These are phyloP conservation scores for Helenozyma rhizophorensis DNA, from an alignment of 805 yeast species.

Conservation along the genomic window DNA sequence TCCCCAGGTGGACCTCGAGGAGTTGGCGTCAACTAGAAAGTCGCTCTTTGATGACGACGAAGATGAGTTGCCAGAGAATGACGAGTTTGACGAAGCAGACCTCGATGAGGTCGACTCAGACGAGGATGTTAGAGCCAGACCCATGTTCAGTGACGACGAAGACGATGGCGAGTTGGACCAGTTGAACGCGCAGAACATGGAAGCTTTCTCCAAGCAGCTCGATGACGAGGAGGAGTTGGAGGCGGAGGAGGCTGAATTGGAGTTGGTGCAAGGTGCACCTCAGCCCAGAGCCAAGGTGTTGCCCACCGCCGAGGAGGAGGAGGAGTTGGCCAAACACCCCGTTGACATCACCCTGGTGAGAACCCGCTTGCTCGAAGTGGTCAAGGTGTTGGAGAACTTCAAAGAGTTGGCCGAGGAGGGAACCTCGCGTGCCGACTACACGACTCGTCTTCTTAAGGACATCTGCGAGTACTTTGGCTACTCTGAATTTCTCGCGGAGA, in stretches of 20 bases:
- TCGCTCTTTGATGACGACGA: slow-evolving; percentile 75
- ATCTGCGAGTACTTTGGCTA: slow-evolving; percentile 94
- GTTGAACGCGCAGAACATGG: slow-evolving; percentile 79
- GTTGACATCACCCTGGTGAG: slow-evolving; percentile 78
- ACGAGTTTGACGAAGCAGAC: slow-evolving; percentile 35
- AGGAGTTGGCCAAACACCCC: slow-evolving; percentile 47
- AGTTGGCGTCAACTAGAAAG: slow-evolving; percentile 64
- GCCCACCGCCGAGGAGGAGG: slow-evolving; percentile 67
- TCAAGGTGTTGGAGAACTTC: slow-evolving; percentile 90
- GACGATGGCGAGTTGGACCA: slow-evolving; percentile 53
- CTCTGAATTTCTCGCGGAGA: slow-evolving; percentile 86
- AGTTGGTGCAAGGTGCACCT: slow-evolving; percentile 44
- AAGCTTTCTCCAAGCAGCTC: slow-evolving; percentile 62
- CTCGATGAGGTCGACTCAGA: slow-evolving; percentile 49
- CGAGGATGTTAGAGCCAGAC: slow-evolving; percentile 55
- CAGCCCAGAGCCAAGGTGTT: slow-evolving; percentile 77
- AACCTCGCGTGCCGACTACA: slow-evolving; percentile 77
- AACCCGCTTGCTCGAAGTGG: slow-evolving; percentile 93
- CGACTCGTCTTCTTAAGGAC: slow-evolving; percentile 73
- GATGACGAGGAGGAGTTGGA: slow-evolving; percentile 54
- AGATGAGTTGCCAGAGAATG: slow-evolving; percentile 45
- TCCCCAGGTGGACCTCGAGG: slow-evolving; percentile 67
- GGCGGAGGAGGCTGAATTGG: slow-evolving; percentile 47
- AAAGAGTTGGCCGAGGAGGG: slow-evolving; percentile 80
- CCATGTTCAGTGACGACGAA: slow-evolving; percentile 74